Evolutionary conservation across 306 rosid species (phyloP).

Genomic region (apple (Malus domestica)): ASM211411v1 NC_041796.1:30824501-30825000

Average conservation of each 20-base stretch:
- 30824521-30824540: background rate
- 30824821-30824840: slow-evolving; percentile 60
- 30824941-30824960: background rate
- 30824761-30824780: slow-evolving; percentile 67
- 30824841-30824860: slow-evolving; percentile 89
- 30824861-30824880: slow-evolving; percentile 53
- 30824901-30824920: slow-evolving; percentile 23
- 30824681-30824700: background rate
- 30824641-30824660: background rate
- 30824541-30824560: background rate
- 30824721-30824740: slow-evolving; percentile 18
- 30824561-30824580: background rate
- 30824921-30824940: background rate
- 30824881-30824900: slow-evolving; percentile 67
- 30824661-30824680: background rate
- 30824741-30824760: slow-evolving; percentile 33
- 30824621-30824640: background rate
- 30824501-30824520: background rate
- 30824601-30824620: background rate
- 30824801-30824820: slow-evolving; percentile 22
- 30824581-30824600: too few relatives aligned
- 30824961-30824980: background rate
- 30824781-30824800: slow-evolving; percentile 58
- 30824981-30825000: background rate
- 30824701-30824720: background rate